These are phyloP conservation scores for Colletotrichum destructivum DNA, from an alignment of 2,329 filamentous ascomycete genomes.

Conservation along the genomic window DNA sequence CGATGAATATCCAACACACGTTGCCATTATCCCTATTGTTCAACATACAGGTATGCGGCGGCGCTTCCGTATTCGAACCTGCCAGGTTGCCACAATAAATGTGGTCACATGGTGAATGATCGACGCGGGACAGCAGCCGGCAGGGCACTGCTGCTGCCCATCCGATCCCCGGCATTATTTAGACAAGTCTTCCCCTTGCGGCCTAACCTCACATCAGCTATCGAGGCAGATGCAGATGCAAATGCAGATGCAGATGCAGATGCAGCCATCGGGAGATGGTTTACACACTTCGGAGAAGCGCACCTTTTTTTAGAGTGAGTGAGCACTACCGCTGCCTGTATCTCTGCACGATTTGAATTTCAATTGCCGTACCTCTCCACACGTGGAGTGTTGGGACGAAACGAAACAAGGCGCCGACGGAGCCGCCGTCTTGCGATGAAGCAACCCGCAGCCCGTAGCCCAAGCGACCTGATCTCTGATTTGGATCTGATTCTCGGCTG, in stretches of 20 bases:
- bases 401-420: conserved; percentile 36
- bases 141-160: neutral
- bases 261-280: neutral
- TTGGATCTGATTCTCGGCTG: conserved; percentile 15
- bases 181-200: conserved; percentile 2
- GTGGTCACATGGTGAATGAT: too few relatives aligned
- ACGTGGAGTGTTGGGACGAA: conserved; percentile 38
- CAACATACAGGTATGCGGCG: too few relatives aligned
- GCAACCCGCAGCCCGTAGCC: conserved; percentile 10
- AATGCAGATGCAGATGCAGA: too few relatives aligned
- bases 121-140: neutral
- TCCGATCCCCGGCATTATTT: neutral
- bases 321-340: neutral
- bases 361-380: conserved; percentile 29
- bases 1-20: neutral
- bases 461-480: conserved; percentile 9
- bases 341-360: conserved; percentile 22
- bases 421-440: conserved; percentile 2
- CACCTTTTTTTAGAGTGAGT: conserved; percentile 6
- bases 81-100: neutral
- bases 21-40: neutral
- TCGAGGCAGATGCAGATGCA: neutral
- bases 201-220: conserved; percentile 13
- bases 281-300: neutral
- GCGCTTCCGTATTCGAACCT: neutral